Evolutionary conservation across 1,139 yeast genomes (phyloP), one percentile per base, ranked within the genome.

Genomic region (Geotrichum histeridarum): DNA sequence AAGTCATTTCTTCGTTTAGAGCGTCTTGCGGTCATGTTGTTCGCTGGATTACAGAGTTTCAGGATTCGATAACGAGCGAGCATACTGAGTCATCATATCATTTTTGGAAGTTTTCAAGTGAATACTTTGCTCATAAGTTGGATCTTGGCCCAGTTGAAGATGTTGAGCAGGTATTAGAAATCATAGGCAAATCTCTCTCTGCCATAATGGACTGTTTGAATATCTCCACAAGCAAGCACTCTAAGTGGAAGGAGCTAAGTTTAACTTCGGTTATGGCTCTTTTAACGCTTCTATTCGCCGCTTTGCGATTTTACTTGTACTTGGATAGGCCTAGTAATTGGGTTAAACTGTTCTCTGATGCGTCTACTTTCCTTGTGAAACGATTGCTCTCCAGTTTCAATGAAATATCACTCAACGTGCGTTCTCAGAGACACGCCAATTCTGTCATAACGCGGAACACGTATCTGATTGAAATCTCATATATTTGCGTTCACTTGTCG

Each of bases 401-500:
- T 22, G 43, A 41, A 3, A 44, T 53, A 1, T 18, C 31, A 17
- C 33, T 9, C 6, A 37, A 51, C 30, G 27, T 51, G 11, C 18
- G 22, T 8, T 9, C 9, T 8, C 42, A 45, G 33, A 41, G 49
- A 9, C n/a, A 12, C 2, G 12, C 39, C 9, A 11, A 37, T 37
- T 17, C 8, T n/a, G 1, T 8, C 17, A 8, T 37, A 8, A 22
- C 44, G 4, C 32, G 33, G 33, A 8, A 43, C 1, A 44, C 48
- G 9, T 53, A 43, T 27, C 30, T 48, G 18, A 27, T 51, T 6
- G 55, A 53, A 37, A 9, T 44, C 8, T 37, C 50, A 7, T 48
- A 44, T 30, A 44, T 53, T 33, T 48, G 52, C 33, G 36, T 44
- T n/a, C 52, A 48, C 11, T 17, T 48, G n/a, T 31, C 48, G 30